Base-by-base conservation (phyloP, 441 rosid genomes). In the Oxalis stricta region DNA sequence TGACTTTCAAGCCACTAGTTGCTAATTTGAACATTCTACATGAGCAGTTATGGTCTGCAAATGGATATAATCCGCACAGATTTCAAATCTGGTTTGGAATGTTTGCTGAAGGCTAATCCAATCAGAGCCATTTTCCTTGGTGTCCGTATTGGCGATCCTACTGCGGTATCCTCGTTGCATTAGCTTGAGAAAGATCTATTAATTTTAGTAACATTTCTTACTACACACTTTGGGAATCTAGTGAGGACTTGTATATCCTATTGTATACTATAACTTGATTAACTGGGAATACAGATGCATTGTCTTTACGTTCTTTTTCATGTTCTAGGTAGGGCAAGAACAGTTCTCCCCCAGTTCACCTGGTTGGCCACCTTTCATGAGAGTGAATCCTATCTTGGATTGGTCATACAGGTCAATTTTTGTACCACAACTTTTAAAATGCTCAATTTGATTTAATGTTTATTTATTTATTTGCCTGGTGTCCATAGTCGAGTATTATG, bases 331-430 rank as follows among this genome's bases (percentile, higher is more conserved):
- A 51, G 99, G 99, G 51, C 99, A 92, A 70, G 97, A 87, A 59
- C 99, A 82, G 53, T 92, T 92, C 66, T 92, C 97, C 36, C 99
- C 99, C 28, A 87, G 99, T 65, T 84, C 99, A 43, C 92, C 92
- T 42, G 99, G 99, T 41, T 92, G 99, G 99, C 97, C 99, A 7
- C 81, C 97, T 47, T 92, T 92, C 64, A 92, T 92, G 97, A 79
- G 99, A 68, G 92, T 92, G 62, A 92, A 92, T 82, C 99, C 99
- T 46, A 92, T 92, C 52, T 74, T 92, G 71, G 99, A 92, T 72
- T 92, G 99, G 97, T 92, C 99, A 7, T 84, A 84, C 70, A 92
- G 97, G 99, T 91, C 29, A 60, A 26, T 33, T 28, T 22, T 16
- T 39, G 17, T 48, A 30, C 38, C 10, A 28, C 54, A 42, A 18